Percentiles rank a stretch among this genome's conserved stretches.
These are phyloP conservation scores for Sporothrix euskadiensis DNA, from an alignment of 2,329 filamentous ascomycete genomes.

Conservation along the genomic window DNA sequence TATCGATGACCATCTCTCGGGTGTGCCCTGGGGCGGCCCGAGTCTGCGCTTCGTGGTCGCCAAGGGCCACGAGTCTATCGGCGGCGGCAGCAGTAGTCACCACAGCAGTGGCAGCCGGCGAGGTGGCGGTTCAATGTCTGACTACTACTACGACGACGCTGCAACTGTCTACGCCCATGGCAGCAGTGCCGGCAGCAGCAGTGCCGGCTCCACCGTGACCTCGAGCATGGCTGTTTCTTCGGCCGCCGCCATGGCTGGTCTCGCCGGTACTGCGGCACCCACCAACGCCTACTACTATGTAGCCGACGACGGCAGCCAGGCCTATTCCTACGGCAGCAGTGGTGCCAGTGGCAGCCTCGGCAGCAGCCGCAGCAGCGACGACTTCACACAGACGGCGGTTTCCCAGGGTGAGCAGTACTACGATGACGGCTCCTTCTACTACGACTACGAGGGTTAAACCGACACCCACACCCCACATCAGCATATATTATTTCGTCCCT, in stretches of 20 bases:
- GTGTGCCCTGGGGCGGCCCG: slow-evolving; percentile 71
- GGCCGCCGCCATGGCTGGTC: background rate
- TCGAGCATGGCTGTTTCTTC: background rate
- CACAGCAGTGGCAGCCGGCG: slow-evolving; percentile 13
- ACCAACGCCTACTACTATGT: slow-evolving; percentile 20
- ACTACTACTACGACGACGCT: slow-evolving; percentile 25
- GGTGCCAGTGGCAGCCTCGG: background rate
- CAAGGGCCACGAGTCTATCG: slow-evolving; percentile 53
- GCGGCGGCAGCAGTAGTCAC: slow-evolving; percentile 46
- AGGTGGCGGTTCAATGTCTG: slow-evolving; percentile 3
- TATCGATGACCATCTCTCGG: slow-evolving; percentile 55
- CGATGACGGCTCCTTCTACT: slow-evolving; percentile 30
- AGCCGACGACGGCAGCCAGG: slow-evolving; percentile 15
- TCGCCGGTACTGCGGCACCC: background rate
- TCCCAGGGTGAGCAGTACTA: slow-evolving; percentile 25
- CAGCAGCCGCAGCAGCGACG: slow-evolving; percentile 31
- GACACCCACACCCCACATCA: background rate
- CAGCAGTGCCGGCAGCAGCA: slow-evolving; percentile 15
- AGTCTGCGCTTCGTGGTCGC: slow-evolving; percentile 58
- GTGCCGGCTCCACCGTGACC: background rate
- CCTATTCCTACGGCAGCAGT: slow-evolving; percentile 21
- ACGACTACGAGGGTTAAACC: slow-evolving; percentile 29
- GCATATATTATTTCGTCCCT: background rate
- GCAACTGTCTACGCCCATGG: slow-evolving; percentile 17
- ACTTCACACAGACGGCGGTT: slow-evolving; percentile 22